Base-by-base conservation (phyloP, 2,329 filamentous ascomycete species). In the Sclerotinia nivalis region DNA sequence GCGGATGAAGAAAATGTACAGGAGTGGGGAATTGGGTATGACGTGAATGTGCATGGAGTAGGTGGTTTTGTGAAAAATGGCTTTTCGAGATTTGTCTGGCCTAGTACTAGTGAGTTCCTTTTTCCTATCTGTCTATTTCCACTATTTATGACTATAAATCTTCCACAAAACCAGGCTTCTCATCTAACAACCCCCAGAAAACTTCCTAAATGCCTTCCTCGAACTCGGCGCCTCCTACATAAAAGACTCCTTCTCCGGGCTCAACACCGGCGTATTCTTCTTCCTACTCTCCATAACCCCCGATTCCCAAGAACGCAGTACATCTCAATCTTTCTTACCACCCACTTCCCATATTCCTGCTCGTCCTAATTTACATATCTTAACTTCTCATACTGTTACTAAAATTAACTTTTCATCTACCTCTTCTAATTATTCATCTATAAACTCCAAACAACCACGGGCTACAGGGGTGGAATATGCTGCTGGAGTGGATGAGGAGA, bases 161-260 rank as follows among this genome's bases (percentile, higher is more conserved):
- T 75, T 76, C 5, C 4, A 81, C 79, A 69, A 79, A 6, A 12
- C 4, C 6, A 79, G 5, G 40, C 5, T 10, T 64, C 5, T n/a
- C 15, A 7, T 13, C 58, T 67, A 9, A 69, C 18, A 50, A 9
- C 25, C 10, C 31, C 9, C 68, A 83, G 81, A 74, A 34, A 79
- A 79, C 66, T 80, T 83, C 54, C 75, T 83, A 12, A 71, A 75
- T 2, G 81, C 80, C 4, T 71, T 82, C 31, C 74, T 77, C 43
- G 75, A 81, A 70, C 76, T 82, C 20, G 80, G 80, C 20, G 75
- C 82, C 61, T 78, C 78, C 8, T 69, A 77, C 12, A 73, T 79
- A 13, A 73, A 76, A 45, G 80, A 83, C 40, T 75, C 78, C 5
- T 28, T 68, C 15, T 25, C 37, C 5, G 58, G 67, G 1, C 25